Base-by-base conservation (phyloP, 208 protist genomes). In the Leishmania arabica region DNA sequence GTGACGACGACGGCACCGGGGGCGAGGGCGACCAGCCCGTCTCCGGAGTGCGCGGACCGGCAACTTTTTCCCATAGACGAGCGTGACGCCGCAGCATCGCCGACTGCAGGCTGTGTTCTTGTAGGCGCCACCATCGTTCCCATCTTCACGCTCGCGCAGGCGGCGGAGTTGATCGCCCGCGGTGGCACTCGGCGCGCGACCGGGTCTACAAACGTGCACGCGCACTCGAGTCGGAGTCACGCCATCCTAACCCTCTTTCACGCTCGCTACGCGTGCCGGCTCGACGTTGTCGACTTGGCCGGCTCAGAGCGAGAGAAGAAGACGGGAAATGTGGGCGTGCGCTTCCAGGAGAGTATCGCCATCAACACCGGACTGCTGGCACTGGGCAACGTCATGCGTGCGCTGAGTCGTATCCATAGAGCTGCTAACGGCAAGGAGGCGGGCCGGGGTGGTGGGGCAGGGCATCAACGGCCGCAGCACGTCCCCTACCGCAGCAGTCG, bases 241-340 rank as follows among this genome's bases (percentile, higher is more conserved):
- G 90, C 95, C 69, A 94, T 99, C 74, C 95, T 99, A 75, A 98
- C 96, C 31, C 85, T 99, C 1, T 95, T 96, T 66, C 89, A 96
- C 75, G 77, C 94, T 64, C 66, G 84, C 47, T 82, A 82, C 34
- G 75, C 86, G 51, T 99, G 80, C 58, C 74, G 98, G 70, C 77
- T 99, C 37, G 91, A 95, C 80, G 83, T 99, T 1, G 98, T 99
- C 45, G 98, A 99, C 82, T 90, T 99, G n/a, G 98, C 98, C 8
- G 95, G 95, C 4, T 95, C 91, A 9, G 95, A 97, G 84, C 85
- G 91, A 1, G 92, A 94, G 82, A 95, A 93, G 78, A 93, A 95
- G 81, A 96, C 95, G 37, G 81, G 88, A 47, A 96, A 96, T 75
- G 89, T 90, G 0, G 93, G 93, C 0, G 53, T 89, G 47, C 93